Evolutionary conservation across 176 grass and related monocot genomes (phyloP).

Genomic region (Alloteropsis semialata): DNA sequence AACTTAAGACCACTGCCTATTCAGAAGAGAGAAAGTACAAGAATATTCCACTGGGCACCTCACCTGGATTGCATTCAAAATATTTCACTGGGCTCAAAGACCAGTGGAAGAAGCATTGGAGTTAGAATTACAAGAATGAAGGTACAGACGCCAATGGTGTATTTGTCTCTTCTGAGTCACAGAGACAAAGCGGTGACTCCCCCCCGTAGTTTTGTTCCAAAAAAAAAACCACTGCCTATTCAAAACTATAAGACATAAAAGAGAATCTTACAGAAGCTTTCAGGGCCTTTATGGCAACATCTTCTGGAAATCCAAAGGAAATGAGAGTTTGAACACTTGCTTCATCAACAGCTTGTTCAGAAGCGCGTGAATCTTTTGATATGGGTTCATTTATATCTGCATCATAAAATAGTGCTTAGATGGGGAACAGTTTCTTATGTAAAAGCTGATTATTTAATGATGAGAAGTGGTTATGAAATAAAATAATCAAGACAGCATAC

Average conservation of each 20-base stretch:
- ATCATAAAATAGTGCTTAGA: constrained; percentile 5
- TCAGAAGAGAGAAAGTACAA: too few relatives aligned
- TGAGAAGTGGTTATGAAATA: not conserved
- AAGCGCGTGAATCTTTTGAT: constrained; percentile 41
- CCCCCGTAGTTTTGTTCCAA: too few relatives aligned
- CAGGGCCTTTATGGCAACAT: constrained; percentile 78
- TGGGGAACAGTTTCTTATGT: not conserved
- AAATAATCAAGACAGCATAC: constrained; percentile 1
- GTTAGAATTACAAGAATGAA: too few relatives aligned
- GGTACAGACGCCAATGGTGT: too few relatives aligned
- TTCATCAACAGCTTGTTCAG: constrained; percentile 70
- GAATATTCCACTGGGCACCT: too few relatives aligned
- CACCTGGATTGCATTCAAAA: too few relatives aligned
- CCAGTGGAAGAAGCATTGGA: too few relatives aligned
- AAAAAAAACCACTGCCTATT: not conserved
- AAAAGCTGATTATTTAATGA: not conserved
- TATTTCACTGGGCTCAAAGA: too few relatives aligned
- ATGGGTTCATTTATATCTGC: constrained; percentile 94
- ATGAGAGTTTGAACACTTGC: constrained; percentile 83
- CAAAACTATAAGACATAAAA: not conserved
- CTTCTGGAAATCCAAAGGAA: constrained; percentile 92
- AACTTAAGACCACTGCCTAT: too few relatives aligned
- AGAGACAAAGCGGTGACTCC: too few relatives aligned
- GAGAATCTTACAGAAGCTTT: constrained; percentile 80
- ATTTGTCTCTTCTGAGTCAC: too few relatives aligned